Conservation (phyloP, 805 yeast genomes). For the Pichia phayaonensis region DNA sequence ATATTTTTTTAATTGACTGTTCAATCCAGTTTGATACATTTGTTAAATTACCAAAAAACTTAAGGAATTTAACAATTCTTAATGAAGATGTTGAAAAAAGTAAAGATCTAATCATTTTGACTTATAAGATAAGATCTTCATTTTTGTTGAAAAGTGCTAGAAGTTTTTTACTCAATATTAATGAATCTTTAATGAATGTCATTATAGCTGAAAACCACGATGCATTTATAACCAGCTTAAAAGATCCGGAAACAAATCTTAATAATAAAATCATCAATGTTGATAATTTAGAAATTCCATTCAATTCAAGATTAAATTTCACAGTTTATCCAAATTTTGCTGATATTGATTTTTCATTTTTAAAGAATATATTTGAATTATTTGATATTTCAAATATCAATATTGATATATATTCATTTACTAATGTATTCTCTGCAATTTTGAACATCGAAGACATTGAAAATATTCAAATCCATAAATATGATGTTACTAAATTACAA, state of each 20-base stretch:
- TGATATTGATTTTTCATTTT: conserved; percentile 6
- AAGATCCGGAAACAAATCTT: not conserved
- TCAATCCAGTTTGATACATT: conserved; percentile 14
- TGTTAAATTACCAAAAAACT: conserved; percentile 14
- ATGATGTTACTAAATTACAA: conserved; percentile 4
- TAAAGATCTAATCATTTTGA: conserved; percentile 12
- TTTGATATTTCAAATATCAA: not conserved
- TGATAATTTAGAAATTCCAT: not conserved
- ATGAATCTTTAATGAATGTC: not conserved
- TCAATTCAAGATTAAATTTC: conserved; percentile 1
- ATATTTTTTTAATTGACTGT: conserved; percentile 16
- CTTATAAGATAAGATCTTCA: conserved; percentile 1
- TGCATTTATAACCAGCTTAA: not conserved
- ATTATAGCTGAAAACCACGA: conserved; percentile 2
- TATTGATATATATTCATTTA: conserved; percentile 4
- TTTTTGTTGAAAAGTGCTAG: not conserved
- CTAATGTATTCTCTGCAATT: not conserved
- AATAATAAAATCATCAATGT: not conserved
- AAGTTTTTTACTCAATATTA: not conserved
- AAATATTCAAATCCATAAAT: conserved; percentile 2
- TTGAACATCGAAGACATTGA: not conserved
- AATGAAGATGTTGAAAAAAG: conserved; percentile 13
- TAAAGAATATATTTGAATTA: not conserved
- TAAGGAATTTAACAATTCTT: conserved; percentile 14
- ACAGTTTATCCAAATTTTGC: conserved; percentile 10